Evolutionary conservation across 805 yeast species (phyloP).

Genomic region (Kuraishia floccosa): DNA sequence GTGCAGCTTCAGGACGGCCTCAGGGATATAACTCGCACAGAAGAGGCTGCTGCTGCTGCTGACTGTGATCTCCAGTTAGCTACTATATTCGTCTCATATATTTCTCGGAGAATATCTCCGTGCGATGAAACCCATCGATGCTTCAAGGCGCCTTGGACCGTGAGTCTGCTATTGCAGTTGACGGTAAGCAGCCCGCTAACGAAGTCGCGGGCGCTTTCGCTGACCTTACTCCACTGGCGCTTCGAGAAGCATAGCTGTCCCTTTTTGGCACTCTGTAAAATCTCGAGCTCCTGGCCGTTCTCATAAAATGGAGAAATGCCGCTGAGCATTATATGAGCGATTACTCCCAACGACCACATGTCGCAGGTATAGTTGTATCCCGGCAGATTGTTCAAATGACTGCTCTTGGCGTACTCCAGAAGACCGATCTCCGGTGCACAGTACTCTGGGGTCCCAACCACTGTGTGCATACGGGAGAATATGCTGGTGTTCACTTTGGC

Average conservation of each 20-base stretch:
- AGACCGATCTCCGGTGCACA: constrained; percentile 64
- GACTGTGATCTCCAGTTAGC: too few relatives aligned
- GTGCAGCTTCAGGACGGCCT: too few relatives aligned
- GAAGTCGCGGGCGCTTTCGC: neutral
- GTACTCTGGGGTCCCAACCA: constrained; percentile 47
- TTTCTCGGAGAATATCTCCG: too few relatives aligned
- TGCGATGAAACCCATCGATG: neutral
- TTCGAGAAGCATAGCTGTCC: neutral
- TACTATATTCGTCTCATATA: too few relatives aligned
- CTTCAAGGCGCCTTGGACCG: neutral
- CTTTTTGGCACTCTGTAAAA: neutral
- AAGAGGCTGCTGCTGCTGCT: too few relatives aligned
- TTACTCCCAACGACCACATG: constrained; percentile 60
- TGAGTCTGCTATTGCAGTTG: neutral
- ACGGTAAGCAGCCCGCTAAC: neutral
- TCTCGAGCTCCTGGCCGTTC: constrained; percentile 10
- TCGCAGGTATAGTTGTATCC: constrained; percentile 53
- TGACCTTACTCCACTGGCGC: neutral
- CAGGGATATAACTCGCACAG: too few relatives aligned
- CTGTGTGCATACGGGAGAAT: constrained; percentile 8
- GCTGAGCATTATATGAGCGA: constrained; percentile 44
- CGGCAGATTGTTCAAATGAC: too few relatives aligned
- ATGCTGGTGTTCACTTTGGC: constrained; percentile 20
- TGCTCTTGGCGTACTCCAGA: too few relatives aligned
- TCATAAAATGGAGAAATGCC: constrained; percentile 55